A percentile compares a stretch with the other conserved stretches of the same genome.
phyloP scores from a whole-genome alignment of 129 eudicot species.

The Scalesia atractyloides region DNA sequence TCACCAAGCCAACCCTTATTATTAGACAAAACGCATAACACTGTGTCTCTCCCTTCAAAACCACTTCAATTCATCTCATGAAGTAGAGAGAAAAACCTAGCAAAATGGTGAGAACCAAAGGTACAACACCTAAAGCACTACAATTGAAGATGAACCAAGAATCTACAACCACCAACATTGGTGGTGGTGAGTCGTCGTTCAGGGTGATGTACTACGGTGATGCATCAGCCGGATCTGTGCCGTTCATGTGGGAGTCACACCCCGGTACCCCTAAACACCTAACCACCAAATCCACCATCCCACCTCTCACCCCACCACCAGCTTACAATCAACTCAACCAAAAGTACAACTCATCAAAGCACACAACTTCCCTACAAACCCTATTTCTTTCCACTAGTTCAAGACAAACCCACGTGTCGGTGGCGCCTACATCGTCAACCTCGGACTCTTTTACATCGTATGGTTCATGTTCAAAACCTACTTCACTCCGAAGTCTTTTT shows the following conservation, averaged over 20 bases:
- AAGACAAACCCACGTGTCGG: conserved; percentile 19
- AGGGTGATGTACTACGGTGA: conserved; percentile 64
- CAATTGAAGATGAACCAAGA: conserved; percentile 23
- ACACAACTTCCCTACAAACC: conserved; percentile 37
- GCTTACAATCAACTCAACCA: conserved; percentile 18
- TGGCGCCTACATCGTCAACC: conserved; percentile 10
- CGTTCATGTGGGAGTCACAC: conserved; percentile 76
- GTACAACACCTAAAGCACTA: conserved; percentile 17
- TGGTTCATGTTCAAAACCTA: conserved; percentile 7
- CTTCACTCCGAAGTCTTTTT: conserved; percentile 34
- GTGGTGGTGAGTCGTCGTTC: conserved; percentile 42
- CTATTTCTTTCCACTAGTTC: conserved; percentile 30
- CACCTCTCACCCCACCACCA: conserved; percentile 79
- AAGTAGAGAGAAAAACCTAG: conserved; percentile 5
- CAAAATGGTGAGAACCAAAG: conserved; percentile 16
- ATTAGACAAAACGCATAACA: background rate
- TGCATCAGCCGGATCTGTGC: conserved; percentile 55
- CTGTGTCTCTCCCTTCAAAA: conserved; percentile 21
- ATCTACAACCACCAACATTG: conserved; percentile 21
- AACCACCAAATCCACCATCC: conserved; percentile 36
- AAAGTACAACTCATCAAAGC: conserved; percentile 15
- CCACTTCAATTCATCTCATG: conserved; percentile 16
- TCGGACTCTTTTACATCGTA: conserved; percentile 21
- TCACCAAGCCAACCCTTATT: background rate
- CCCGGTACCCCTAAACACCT: conserved; percentile 81